A percentile compares a stretch with the other conserved stretches of the same genome.
Evolutionary conservation across 2,329 filamentous ascomycete species (phyloP).

Genomic region (Blumeria graminis): DNA sequence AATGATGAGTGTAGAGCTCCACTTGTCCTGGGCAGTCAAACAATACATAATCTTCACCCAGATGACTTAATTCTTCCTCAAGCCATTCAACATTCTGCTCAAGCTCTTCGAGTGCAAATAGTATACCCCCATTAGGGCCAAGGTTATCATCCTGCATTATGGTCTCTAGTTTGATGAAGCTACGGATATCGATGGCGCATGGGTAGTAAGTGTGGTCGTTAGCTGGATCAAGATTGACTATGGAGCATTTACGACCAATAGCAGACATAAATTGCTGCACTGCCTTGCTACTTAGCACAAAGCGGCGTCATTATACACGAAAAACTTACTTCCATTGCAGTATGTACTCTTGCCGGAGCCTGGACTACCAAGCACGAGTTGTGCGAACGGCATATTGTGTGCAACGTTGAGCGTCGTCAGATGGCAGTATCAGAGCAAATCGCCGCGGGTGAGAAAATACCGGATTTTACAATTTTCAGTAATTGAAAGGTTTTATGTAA

Average conservation of each 20-base stretch:
- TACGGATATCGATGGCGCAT: conserved; percentile 72
- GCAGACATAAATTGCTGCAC: conserved; percentile 95
- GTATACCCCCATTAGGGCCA: conserved; percentile 73
- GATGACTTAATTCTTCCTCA: conserved; percentile 50
- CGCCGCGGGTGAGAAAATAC: no score
- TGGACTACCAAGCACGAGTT: conserved; percentile 73
- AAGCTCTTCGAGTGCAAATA: conserved; percentile 87
- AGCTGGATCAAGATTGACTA: conserved; percentile 90
- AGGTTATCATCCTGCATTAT: conserved; percentile 82
- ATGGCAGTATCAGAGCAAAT: no score
- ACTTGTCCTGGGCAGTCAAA: conserved; percentile 97
- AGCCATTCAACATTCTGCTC: conserved; percentile 90
- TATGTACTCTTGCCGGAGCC: conserved; percentile 94
- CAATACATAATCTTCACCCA: conserved; percentile 75
- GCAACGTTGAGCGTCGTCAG: no score
- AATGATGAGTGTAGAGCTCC: conserved; percentile 89
- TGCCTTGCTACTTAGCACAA: conserved; percentile 13
- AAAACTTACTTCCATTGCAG: conserved; percentile 62
- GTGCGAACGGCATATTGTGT: conserved; percentile 15
- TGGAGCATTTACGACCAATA: conserved; percentile 80
- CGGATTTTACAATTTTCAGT: no score
- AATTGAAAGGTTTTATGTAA: no score
- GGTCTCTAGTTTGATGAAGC: conserved; percentile 72
- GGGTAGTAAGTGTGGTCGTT: conserved; percentile 84
- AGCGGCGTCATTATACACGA: not conserved